Evolutionary conservation across 306 rosid species (phyloP).

Genomic region (Phaseolus lunatus): DNA sequence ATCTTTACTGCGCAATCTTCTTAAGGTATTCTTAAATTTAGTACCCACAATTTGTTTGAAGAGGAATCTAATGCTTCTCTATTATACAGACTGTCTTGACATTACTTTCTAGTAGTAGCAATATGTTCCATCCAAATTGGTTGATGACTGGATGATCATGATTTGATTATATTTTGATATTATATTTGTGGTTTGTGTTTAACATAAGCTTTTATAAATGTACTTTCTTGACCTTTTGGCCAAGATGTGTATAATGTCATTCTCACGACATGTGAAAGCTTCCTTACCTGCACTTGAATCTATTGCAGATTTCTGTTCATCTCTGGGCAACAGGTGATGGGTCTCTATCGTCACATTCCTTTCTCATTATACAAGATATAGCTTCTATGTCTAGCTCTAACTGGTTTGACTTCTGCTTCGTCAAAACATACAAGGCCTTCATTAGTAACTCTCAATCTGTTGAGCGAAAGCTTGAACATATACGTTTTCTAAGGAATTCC

Average conservation of each 20-base stretch:
- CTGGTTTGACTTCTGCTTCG: conserved; percentile 79
- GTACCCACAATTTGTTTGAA: not conserved
- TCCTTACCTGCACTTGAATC: conserved; percentile 44
- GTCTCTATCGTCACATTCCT: conserved; percentile 69
- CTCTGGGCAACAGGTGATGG: conserved; percentile 89
- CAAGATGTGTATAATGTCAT: conserved; percentile 26
- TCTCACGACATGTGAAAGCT: conserved; percentile 21
- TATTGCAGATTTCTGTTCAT: conserved; percentile 79
- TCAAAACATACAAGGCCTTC: conserved; percentile 76
- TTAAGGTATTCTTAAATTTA: conserved; percentile 64
- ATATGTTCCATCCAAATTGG: conserved; percentile 28
- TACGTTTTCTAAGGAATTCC: conserved; percentile 71
- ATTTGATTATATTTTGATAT: conserved; percentile 4
- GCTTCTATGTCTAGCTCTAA: conserved; percentile 64
- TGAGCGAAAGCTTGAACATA: conserved; percentile 63
- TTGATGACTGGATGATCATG: conserved; percentile 11
- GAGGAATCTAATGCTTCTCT: conserved; percentile 8
- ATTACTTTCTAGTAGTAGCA: not conserved
- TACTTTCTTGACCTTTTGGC: not conserved
- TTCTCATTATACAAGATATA: conserved; percentile 69
- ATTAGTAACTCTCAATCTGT: conserved; percentile 68
- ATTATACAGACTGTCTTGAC: not conserved
- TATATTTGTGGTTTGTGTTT: conserved; percentile 5
- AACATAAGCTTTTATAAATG: not conserved
- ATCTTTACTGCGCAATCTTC: conserved; percentile 64